Evolutionary conservation across 2,329 filamentous ascomycete genomes (phyloP).

Genomic region (Knufia fluminis): DNA sequence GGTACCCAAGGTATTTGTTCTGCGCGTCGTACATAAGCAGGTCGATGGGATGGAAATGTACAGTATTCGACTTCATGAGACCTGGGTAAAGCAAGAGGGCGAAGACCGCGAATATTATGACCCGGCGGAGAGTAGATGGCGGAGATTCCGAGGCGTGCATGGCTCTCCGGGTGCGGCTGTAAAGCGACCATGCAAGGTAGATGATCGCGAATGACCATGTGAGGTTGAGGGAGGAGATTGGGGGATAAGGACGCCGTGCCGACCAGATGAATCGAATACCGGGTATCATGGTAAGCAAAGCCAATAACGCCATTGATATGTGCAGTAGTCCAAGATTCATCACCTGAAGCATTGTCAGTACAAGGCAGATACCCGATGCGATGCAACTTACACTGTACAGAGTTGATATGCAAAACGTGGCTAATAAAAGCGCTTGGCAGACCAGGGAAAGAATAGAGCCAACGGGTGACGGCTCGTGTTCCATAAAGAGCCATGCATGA

Average conservation of each 20-base stretch:
- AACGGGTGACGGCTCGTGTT: constrained; percentile 26
- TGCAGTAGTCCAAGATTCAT: constrained; percentile 18
- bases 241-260: constrained; percentile 20
- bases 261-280: constrained; percentile 20
- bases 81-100: constrained; percentile 34
- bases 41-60: constrained; percentile 46
- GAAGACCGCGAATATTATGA: constrained; percentile 24
- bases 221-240: constrained; percentile 12
- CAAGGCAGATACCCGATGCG: background rate
- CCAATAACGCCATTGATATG: constrained; percentile 17
- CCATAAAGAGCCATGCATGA: constrained; percentile 32
- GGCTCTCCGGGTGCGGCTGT: constrained; percentile 16
- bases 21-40: constrained; percentile 44
- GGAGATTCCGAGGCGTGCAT: constrained; percentile 14
- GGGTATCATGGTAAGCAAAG: constrained; percentile 18
- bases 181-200: constrained; percentile 16
- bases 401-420: constrained; percentile 29
- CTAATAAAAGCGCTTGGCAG: constrained; percentile 29
- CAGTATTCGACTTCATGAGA: constrained; percentile 31
- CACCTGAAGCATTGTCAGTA: constrained; percentile 18
- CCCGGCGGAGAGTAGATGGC: constrained; percentile 8
- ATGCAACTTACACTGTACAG: constrained; percentile 33
- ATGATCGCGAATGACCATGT: constrained; percentile 20
- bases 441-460: constrained; percentile 29
- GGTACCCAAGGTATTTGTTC: constrained; percentile 40